phyloP scores from a whole-genome alignment of 148 eudicot species.

The Cornus controversa region DNA sequence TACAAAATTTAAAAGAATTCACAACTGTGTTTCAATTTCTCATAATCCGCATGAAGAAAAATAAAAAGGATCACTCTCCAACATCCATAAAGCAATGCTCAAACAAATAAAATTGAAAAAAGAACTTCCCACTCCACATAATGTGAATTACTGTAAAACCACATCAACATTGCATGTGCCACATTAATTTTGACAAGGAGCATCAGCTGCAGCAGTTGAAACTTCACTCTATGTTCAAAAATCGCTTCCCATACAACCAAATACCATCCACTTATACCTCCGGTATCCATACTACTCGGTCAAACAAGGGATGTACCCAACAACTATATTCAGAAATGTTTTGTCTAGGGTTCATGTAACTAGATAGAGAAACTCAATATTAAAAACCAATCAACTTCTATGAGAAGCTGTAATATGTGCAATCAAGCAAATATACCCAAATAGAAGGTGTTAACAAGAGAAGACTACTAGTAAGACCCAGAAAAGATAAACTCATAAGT shows the following conservation, averaged over 20 bases:
- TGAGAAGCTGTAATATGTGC: background rate
- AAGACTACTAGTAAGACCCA: background rate
- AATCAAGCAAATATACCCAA: background rate
- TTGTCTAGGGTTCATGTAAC: background rate
- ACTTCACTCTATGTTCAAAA: background rate
- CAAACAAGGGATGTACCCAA: background rate
- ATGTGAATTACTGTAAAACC: background rate
- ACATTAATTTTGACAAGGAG: background rate
- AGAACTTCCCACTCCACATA: too few relatives aligned
- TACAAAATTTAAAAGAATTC: background rate
- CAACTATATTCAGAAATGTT: background rate
- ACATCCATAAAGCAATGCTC: background rate
- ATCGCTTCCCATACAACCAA: slow-evolving; percentile 6
- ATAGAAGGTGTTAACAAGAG: background rate
- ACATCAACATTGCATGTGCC: background rate
- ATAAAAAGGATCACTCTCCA: background rate
- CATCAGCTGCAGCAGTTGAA: background rate
- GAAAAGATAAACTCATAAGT: slow-evolving; percentile 6
- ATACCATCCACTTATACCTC: background rate
- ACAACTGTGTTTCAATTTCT: background rate
- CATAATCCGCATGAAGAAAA: background rate
- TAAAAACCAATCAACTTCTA: background rate
- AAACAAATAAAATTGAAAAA: too few relatives aligned
- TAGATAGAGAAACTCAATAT: background rate
- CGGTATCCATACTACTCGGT: background rate